These are phyloP conservation scores for Blastocystis sp. DNA, from an alignment of 352 stramenopile species.

Conservation along the genomic window DNA sequence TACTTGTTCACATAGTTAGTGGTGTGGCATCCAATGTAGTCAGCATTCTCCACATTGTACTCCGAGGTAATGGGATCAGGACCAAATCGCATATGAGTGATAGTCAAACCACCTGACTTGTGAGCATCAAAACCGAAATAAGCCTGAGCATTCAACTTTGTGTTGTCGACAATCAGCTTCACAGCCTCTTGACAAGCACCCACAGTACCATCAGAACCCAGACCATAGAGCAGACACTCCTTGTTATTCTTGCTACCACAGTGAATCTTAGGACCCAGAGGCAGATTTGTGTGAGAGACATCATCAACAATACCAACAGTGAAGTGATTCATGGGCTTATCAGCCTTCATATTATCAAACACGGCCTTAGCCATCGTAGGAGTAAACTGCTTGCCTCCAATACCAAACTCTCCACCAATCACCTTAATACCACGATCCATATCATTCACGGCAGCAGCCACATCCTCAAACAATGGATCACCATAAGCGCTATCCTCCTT, in stretches of 20 bases:
- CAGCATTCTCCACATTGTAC: conserved; percentile 65
- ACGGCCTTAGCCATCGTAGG: conserved; percentile 72
- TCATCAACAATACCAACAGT: conserved; percentile 76
- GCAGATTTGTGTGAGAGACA: conserved; percentile 68
- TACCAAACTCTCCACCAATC: conserved; percentile 72
- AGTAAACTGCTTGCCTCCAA: conserved; percentile 71
- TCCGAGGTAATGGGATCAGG: conserved; percentile 63
- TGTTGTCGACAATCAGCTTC: conserved; percentile 70
- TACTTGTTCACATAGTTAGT: conserved; percentile 71
- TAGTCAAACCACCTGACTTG: conserved; percentile 70
- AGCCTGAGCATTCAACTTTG: conserved; percentile 68
- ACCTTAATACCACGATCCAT: conserved; percentile 67
- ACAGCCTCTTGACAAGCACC: conserved; percentile 69
- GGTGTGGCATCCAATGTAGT: conserved; percentile 71
- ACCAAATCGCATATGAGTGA: conserved; percentile 65
- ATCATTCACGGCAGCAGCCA: conserved; percentile 71
- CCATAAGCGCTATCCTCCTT: conserved; percentile 71
- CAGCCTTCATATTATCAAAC: conserved; percentile 68
- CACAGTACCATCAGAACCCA: conserved; percentile 73
- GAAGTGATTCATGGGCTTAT: conserved; percentile 69
- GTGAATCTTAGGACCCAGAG: conserved; percentile 68
- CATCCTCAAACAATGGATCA: conserved; percentile 69
- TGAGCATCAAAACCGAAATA: conserved; percentile 72
- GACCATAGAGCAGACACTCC: conserved; percentile 81
- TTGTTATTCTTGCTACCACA: conserved; percentile 70